phyloP scores from a whole-genome alignment of 495 filamentous ascomycete genomes.

The Thozetella sp. region DNA sequence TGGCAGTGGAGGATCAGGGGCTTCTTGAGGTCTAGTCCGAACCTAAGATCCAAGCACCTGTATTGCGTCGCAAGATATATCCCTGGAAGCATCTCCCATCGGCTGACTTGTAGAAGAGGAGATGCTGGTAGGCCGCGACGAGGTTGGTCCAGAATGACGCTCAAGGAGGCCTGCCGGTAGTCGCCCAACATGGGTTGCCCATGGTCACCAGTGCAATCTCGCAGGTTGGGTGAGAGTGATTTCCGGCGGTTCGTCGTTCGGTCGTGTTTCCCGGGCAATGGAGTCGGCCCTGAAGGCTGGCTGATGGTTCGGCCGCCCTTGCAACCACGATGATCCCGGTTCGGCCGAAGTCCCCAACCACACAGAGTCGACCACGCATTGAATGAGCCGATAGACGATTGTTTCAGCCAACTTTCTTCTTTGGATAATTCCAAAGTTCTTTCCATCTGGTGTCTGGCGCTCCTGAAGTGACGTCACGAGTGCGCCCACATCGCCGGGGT shows the following conservation, averaged over 20 bases:
- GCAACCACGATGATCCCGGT: slow-evolving; percentile 2
- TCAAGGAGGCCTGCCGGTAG: too few relatives aligned
- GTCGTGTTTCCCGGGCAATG: background rate
- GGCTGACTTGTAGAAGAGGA: too few relatives aligned
- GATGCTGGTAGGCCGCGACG: too few relatives aligned
- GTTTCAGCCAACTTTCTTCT: slow-evolving; percentile 1
- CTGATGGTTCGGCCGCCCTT: background rate
- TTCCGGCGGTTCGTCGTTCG: background rate
- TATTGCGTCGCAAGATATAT: too few relatives aligned
- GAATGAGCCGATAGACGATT: background rate
- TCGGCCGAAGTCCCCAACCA: background rate
- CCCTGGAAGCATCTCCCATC: too few relatives aligned
- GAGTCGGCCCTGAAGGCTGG: background rate
- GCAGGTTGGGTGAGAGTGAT: background rate
- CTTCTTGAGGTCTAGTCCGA: too few relatives aligned
- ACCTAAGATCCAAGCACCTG: too few relatives aligned
- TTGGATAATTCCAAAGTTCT: background rate
- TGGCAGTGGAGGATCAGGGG: too few relatives aligned
- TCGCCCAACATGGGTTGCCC: too few relatives aligned
- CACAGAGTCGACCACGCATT: background rate
- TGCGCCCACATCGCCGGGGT: background rate
- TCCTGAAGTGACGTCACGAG: background rate
- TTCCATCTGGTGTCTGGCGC: too few relatives aligned
- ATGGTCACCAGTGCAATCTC: background rate
- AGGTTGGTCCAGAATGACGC: too few relatives aligned